Percentiles rank a stretch among this genome's conserved stretches.
Conservation (phyloP, 495 filamentous ascomycete genomes). For the Hypoxylon subgilvum region DNA sequence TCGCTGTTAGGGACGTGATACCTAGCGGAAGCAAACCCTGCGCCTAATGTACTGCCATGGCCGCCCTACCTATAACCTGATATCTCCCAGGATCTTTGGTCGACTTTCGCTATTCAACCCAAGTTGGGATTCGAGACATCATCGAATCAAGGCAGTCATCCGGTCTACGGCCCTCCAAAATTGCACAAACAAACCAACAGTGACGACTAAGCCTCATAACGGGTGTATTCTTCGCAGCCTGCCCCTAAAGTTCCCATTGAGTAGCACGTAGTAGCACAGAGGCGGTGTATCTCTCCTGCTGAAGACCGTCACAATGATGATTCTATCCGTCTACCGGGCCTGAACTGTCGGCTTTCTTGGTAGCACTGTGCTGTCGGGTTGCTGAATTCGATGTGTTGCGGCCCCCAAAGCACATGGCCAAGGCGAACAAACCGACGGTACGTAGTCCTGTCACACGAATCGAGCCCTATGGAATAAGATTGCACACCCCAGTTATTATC, state of each 20-base stretch:
- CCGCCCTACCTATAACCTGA: background rate
- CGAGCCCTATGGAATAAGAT: conserved; percentile 8
- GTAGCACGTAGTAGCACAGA: conserved; percentile 1
- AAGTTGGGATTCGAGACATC: background rate
- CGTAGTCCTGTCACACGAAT: conserved; percentile 9
- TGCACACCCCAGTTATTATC: background rate
- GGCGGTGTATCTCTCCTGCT: conserved; percentile 1
- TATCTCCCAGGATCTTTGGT: background rate
- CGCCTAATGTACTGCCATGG: conserved; percentile 24
- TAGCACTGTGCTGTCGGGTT: background rate
- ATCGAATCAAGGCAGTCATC: conserved; percentile 3
- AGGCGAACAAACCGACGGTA: background rate
- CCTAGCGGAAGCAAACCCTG: conserved; percentile 1
- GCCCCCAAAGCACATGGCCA: conserved; percentile 18
- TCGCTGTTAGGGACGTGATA: conserved; percentile 7
- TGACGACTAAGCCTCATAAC: conserved; percentile 15
- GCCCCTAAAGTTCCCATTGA: background rate
- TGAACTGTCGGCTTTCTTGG: background rate
- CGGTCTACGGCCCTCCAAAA: conserved; percentile 2
- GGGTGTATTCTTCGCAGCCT: conserved; percentile 3
- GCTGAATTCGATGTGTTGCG: background rate
- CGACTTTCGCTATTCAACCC: background rate
- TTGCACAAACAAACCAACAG: conserved; percentile 10
- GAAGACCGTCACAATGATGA: background rate
- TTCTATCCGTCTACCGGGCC: background rate